A percentile compares a stretch with the other conserved stretches of the same genome.
These are phyloP conservation scores for Babesia caballi DNA, from an alignment of 169 alveolate species.

Conservation along the genomic window DNA sequence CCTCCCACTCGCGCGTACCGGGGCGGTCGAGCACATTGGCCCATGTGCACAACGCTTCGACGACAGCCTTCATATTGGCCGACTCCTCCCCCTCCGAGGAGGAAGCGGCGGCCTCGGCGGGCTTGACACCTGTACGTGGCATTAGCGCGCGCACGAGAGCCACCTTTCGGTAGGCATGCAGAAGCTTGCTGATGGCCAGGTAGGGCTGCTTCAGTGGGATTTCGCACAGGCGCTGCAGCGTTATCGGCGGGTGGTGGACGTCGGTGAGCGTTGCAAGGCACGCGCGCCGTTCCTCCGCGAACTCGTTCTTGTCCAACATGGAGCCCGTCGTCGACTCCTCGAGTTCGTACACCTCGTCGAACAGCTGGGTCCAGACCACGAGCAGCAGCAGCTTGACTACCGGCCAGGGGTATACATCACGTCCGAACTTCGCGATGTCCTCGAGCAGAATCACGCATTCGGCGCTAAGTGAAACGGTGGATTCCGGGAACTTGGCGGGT, in stretches of 20 bases:
- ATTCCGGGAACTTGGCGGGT: background rate
- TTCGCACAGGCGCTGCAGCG: conserved; percentile 59
- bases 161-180: conserved; percentile 56
- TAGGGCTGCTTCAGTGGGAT: conserved; percentile 60
- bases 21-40: background rate
- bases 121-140: background rate
- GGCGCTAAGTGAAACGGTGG: conserved; percentile 16
- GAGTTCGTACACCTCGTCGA: conserved; percentile 46
- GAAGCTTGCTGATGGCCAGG: conserved; percentile 17
- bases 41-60: background rate
- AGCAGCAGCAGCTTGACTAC: conserved; percentile 42
- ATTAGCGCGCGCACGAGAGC: conserved; percentile 2
- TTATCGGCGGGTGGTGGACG: conserved; percentile 33
- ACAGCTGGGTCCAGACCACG: conserved; percentile 36
- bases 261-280: background rate
- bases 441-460: conserved; percentile 31
- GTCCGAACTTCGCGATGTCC: conserved; percentile 39
- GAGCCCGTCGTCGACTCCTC: background rate
- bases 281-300: conserved; percentile 2
- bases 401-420: conserved; percentile 54
- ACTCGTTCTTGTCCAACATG: background rate
- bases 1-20: conserved; percentile 17
- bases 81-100: background rate
- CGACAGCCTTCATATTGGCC: background rate
- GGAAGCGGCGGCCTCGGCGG: background rate